Evolutionary conservation across 768 basidiomycete genomes (phyloP), one percentile per base, ranked within the genome.

Genomic region (Mycena crocata): DNA sequence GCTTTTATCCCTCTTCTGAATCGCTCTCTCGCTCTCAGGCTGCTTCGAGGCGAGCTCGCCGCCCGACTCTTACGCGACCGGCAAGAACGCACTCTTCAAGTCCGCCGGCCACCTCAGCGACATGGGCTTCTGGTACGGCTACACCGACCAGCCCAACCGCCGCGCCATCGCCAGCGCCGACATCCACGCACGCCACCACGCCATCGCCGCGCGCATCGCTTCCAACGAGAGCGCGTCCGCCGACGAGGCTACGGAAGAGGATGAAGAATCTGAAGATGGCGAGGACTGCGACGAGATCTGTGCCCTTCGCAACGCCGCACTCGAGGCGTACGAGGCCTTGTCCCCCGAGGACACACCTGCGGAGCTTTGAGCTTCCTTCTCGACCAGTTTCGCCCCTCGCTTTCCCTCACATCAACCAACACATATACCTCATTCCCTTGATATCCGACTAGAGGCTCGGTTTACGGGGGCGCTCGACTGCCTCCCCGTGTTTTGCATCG

Each of bases 81-180:
- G 21, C 15, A 45, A 46, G 57, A 57, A 57, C 44, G 55, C 55
- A n/a, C 30, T 57, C 26, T 32, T 57, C 19, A 42, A 57, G 30
- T 15, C 40, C 55, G 40, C 40, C 1, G 55, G 55, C 40, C 4
- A 28, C 2, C 55, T 57, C 12, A 57, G 23, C 28, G 55, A 57
- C 55, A 28, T 57, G 23, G 55, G 55, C 28, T 57, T 15, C 55
- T 57, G 55, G 55, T 57, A 57, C 55, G 55, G 55, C 55, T 57
- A 57, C 55, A 57, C 28, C 55, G 32, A 30, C 28, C 39, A 57
- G 28, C 55, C 55, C 40, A 42, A 57, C 55, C 55, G 55, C 55
- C 55, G 55, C 54, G 39, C 46, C n/a, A n/a, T n/a, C n/a, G n/a
- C n/a, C n/a, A n/a, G 8, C 14, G 46, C 3, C 24, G 23, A 21